These are phyloP conservation scores for Solanum hybrid DNA, from an alignment of 305 asterid genomes.

Conservation along the genomic window DNA sequence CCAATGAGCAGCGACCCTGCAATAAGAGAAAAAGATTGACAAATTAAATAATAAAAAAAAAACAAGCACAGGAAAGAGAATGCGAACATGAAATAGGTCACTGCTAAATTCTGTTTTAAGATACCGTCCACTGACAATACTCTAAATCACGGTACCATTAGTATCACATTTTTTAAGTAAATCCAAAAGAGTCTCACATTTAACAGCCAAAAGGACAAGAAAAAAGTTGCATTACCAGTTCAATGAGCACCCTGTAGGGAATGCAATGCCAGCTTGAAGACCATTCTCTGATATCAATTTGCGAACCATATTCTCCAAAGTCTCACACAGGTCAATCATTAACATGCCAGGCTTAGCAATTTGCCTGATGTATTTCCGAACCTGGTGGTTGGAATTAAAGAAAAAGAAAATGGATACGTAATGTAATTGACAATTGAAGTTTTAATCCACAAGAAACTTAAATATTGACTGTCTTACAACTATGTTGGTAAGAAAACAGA, in stretches of 20 bases:
- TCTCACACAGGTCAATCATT: slow-evolving; percentile 92
- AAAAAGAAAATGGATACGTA: background rate
- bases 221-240: slow-evolving; percentile 43
- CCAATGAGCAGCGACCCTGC: slow-evolving; percentile 99
- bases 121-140: background rate
- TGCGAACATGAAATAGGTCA: background rate
- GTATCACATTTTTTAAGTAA: background rate
- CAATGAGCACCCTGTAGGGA: slow-evolving; percentile 95
- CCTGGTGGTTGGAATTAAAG: slow-evolving; percentile 27
- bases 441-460: background rate
- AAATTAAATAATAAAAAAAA: background rate
- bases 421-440: background rate
- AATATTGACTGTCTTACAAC: background rate
- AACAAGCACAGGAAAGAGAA: background rate
- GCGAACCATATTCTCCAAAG: slow-evolving; percentile 88
- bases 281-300: slow-evolving; percentile 88
- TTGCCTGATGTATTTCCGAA: slow-evolving; percentile 67
- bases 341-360: slow-evolving; percentile 88
- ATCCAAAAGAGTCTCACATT: background rate
- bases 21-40: background rate
- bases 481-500: background rate
- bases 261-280: slow-evolving; percentile 95
- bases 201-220: slow-evolving; percentile 1
- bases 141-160: background rate
- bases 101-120: background rate